Evolutionary conservation across 2,329 filamentous ascomycete species (phyloP), one percentile per base, ranked within the genome.

Genomic region (Phyllosticta ampelicida): DNA sequence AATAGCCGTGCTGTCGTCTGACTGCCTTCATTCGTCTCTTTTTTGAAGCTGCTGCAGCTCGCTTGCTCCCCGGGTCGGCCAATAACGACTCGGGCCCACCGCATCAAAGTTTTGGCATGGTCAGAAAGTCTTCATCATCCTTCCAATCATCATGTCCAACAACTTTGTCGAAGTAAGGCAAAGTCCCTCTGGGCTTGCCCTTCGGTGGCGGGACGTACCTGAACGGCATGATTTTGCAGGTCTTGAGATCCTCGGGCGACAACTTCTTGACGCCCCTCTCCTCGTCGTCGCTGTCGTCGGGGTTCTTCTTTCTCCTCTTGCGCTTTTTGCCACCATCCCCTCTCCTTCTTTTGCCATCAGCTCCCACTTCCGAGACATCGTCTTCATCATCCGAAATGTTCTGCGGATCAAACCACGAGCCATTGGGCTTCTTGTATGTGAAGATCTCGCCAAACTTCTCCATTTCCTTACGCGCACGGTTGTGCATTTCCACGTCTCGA

Each of bases 191-290:
- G 5, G 60, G 51, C 20, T n/a, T n/a, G n/a, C 53, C 53, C 20
- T 20, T 13, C 1, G 53, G 23, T 0, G 69, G 69, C 51, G 60
- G 60, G 1, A 55, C 18, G 61, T 68, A 72, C 8, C 67, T 51
- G 50, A 67, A 72, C 0, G 68, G 69, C 60, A 68, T 67, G 30
- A 58, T 16, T 8, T 4, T 13, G 56, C 51, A 53, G 36, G 18
- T 21, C 36, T 53, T 19, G 20, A 58, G n/a, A 20, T 52, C 55
- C n/a, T 54, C 51, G 13, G 26, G 4, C 21, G 51, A 51, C 55
- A 54, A 5, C 11, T 16, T 26, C 10, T 53, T 11, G 21, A 36
- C 13, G 56, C 30, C 21, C 48, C 10, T 60, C 56, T 61, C 58
- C 26, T 58, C 57, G 20, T 44, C 60, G 9, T 56, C 54, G 21